A percentile compares a stretch with the other conserved stretches of the same genome.
Evolutionary conservation across 306 rosid species (phyloP).

Genomic region (Begonia masoniana): DNA sequence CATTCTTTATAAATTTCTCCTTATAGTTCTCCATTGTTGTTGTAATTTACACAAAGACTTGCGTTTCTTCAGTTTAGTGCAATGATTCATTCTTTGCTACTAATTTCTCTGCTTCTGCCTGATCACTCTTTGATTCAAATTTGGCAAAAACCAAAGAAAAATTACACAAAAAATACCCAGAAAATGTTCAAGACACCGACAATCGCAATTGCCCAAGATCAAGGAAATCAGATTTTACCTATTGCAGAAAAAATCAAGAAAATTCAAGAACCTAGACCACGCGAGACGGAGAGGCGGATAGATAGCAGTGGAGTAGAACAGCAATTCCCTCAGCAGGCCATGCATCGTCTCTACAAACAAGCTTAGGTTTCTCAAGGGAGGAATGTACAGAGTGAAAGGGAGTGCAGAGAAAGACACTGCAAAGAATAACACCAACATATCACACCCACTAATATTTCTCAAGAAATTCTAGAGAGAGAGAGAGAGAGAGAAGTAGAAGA

Average conservation of each 20-base stretch:
- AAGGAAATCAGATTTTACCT: too few relatives aligned
- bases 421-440: slow-evolving; percentile 40
- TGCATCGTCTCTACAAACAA: slow-evolving; percentile 53
- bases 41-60: background rate
- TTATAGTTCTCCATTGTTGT: background rate
- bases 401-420: slow-evolving; percentile 61
- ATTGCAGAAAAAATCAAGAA: background rate
- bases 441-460: background rate
- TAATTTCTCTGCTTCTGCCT: background rate
- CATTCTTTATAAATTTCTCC: background rate
- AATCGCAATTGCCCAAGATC: too few relatives aligned
- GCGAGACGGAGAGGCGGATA: slow-evolving; percentile 40
- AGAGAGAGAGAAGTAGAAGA: too few relatives aligned
- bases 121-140: background rate
- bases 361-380: slow-evolving; percentile 55
- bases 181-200: background rate
- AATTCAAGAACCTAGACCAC: slow-evolving; percentile 48
- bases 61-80: too few relatives aligned
- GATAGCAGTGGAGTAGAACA: slow-evolving; percentile 17
- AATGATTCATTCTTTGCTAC: background rate
- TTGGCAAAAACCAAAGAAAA: background rate
- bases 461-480: too few relatives aligned
- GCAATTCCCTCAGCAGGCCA: slow-evolving; percentile 29
- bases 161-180: background rate
- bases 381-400: slow-evolving; percentile 62